A percentile compares a stretch with the other conserved stretches of the same genome.
phyloP scores from a whole-genome alignment of 139 green algal genomes.

The Chlamydomonas asymmetrica region DNA sequence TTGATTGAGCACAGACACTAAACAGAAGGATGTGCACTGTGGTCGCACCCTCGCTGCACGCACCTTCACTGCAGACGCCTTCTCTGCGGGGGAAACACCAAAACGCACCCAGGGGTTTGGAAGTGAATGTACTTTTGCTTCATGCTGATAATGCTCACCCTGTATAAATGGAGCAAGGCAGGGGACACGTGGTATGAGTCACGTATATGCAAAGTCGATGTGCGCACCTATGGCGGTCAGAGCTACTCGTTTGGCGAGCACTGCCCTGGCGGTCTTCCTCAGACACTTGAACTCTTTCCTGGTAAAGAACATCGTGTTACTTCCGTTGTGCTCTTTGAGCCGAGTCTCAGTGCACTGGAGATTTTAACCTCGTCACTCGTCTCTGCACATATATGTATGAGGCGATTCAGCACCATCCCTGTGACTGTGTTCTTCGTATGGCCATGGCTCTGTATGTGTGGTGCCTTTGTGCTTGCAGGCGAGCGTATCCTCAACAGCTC shows the following conservation, averaged over 20 bases:
- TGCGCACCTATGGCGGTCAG: constrained; percentile 1
- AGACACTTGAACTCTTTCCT: constrained; percentile 5
- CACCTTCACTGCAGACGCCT: too few relatives aligned
- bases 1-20: too few relatives aligned
- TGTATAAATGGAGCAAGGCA: background rate
- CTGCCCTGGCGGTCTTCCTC: background rate
- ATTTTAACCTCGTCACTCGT: background rate
- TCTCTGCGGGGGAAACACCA: too few relatives aligned
- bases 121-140: background rate
- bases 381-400: background rate
- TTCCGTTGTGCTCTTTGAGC: background rate
- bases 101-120: too few relatives aligned
- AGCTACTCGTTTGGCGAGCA: constrained; percentile 11
- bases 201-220: constrained; percentile 5
- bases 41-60: too few relatives aligned
- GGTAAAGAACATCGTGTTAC: background rate
- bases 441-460: too few relatives aligned
- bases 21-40: too few relatives aligned
- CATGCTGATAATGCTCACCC: background rate
- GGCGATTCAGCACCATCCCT: background rate
- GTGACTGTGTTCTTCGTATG: too few relatives aligned
- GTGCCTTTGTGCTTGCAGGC: background rate
- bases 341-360: background rate
- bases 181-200: background rate
- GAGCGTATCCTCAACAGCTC: background rate